Evolutionary conservation across 148 eudicot genomes (phyloP), one percentile per base, ranked within the genome.

Genomic region (Agrostemma githago): DNA sequence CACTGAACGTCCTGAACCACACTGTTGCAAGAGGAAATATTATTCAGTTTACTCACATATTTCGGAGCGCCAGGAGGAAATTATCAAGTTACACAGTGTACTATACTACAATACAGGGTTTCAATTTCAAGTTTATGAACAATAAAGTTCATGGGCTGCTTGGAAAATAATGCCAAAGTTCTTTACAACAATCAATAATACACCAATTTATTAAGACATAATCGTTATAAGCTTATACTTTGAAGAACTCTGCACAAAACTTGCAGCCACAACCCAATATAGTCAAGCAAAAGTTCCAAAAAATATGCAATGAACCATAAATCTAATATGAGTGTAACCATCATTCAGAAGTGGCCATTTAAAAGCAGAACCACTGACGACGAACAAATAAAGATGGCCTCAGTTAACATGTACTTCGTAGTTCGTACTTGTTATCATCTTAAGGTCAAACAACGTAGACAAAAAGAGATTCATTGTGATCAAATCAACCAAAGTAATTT

Each of bases 1-100:
- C 53, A 76, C 83, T n/a, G 76, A 80, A 21, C 73, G 66, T 39
- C 73, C 62, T 0, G 83, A 80, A 19, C 83, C 79, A 62, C 83
- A 80, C 83, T 80, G 78, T 51, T 43, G 34, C 34, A 20, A 38
- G 70, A 65, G 46, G 46, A 5, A 70, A 51, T 38, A 15, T 8
- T 51, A 51, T 19, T 42, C 41, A n/a, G 3, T 11, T 38, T 1
- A 43, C 4, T 44, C 8, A 5, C 20, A 10, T 7, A 26, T 39
- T 44, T 3, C 5, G 20, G 21, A 7, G 37, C 8, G 34, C 34
- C 34, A 26, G 34, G 34, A 26, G 1, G 34, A 26, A 0, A 26
- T 26, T 26, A 26, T 26, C 34, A 26, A 0, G 34, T 26, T 26
- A 26, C 34, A 26, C 34, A 26, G 1, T 26, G 34, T 26, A 26